These are phyloP conservation scores for Pyrenophora seminiperda DNA, from an alignment of 2,329 filamentous ascomycete species.

Conservation along the genomic window DNA sequence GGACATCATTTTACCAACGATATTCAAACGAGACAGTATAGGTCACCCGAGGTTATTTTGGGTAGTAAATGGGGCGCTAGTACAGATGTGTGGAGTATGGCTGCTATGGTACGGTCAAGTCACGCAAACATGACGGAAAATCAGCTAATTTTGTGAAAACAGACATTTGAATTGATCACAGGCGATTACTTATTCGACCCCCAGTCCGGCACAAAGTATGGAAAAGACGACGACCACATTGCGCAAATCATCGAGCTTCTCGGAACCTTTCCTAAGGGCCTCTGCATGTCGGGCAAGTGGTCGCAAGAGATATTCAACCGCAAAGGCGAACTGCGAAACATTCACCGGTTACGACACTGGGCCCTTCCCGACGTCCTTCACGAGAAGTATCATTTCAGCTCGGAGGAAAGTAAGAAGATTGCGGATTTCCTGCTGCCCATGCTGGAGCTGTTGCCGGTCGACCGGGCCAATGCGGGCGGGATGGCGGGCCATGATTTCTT, in stretches of 20 bases:
- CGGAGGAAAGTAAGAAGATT: slow-evolving; percentile 78
- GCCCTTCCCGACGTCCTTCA: slow-evolving; percentile 87
- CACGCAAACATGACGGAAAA: background rate
- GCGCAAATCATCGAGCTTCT: slow-evolving; percentile 98
- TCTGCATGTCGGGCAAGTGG: slow-evolving; percentile 95
- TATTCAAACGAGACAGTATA: slow-evolving; percentile 96
- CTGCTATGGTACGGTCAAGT: slow-evolving; percentile 78
- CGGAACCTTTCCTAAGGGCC: slow-evolving; percentile 87
- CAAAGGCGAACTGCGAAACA: slow-evolving; percentile 95
- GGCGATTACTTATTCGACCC: slow-evolving; percentile 98
- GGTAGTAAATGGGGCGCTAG: slow-evolving; percentile 99
- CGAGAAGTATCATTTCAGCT: slow-evolving; percentile 95
- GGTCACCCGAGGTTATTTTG: slow-evolving; percentile 94
- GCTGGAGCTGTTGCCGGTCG: slow-evolving; percentile 86
- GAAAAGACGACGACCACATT: slow-evolving; percentile 99
- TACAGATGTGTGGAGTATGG: slow-evolving; percentile 99
- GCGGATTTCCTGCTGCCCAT: slow-evolving; percentile 85
- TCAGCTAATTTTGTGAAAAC: slow-evolving; percentile 18
- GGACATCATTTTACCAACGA: slow-evolving; percentile 99
- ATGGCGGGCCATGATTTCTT: slow-evolving; percentile 88
- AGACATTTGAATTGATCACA: slow-evolving; percentile 97
- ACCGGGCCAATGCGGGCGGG: slow-evolving; percentile 90
- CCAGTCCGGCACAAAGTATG: slow-evolving; percentile 97
- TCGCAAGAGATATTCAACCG: slow-evolving; percentile 98
- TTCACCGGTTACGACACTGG: slow-evolving; percentile 95